phyloP scores from a whole-genome alignment of 805 yeast species.

The Nakazawaea peltata region DNA sequence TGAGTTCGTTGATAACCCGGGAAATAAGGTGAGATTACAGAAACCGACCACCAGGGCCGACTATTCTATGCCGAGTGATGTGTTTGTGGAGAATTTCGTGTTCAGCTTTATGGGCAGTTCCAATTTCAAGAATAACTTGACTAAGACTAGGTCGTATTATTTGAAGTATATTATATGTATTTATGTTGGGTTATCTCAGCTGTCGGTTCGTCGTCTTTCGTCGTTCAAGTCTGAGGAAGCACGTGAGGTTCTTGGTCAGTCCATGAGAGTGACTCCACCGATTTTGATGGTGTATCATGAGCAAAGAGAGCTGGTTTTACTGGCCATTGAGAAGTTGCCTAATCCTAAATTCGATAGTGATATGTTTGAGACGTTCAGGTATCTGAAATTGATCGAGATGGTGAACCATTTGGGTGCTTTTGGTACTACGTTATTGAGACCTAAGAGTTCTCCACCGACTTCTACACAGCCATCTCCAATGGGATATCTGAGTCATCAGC shows the following conservation, averaged over 20 bases:
- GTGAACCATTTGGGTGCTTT: conserved; percentile 1
- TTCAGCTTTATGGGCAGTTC: conserved; percentile 1
- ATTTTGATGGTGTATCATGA: conserved; percentile 1
- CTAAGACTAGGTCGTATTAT: conserved; percentile 1
- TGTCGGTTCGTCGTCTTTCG: conserved; percentile 1
- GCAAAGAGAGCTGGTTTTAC: not conserved
- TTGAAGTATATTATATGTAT: conserved; percentile 1
- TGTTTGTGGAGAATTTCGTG: conserved; percentile 1
- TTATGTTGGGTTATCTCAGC: conserved; percentile 1
- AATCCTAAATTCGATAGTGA: conserved; percentile 5
- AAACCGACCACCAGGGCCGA: no score
- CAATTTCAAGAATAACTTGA: conserved; percentile 1
- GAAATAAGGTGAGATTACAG: not conserved
- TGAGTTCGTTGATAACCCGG: conserved; percentile 2
- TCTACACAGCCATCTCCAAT: no score
- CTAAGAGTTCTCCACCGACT: not conserved
- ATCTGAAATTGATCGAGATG: conserved; percentile 1
- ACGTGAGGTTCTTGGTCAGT: conserved; percentile 1
- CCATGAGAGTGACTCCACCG: conserved; percentile 1
- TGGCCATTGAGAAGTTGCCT: not conserved
- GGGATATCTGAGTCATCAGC: no score
- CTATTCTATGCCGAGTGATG: conserved; percentile 3
- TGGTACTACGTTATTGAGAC: conserved; percentile 2
- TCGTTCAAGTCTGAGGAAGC: conserved; percentile 3
- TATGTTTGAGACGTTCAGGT: not conserved